Percentiles rank a stretch among this genome's conserved stretches.
Conservation (phyloP, 179 eudicot species). For the Amaranthus tricolor region DNA sequence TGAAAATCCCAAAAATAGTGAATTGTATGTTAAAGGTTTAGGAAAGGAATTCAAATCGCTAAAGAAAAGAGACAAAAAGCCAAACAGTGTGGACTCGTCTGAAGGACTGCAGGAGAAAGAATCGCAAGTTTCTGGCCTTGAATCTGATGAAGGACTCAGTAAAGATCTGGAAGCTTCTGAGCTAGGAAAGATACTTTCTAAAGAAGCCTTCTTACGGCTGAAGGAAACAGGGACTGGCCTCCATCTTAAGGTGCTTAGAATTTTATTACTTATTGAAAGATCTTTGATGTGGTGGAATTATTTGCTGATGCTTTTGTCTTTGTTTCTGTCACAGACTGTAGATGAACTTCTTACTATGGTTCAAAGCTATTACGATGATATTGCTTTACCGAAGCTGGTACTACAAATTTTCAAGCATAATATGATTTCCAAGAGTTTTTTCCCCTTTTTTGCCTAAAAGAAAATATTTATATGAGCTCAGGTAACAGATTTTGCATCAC, state of each 20-base stretch:
- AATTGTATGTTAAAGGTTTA: slow-evolving; percentile 70
- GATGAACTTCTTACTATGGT: slow-evolving; percentile 80
- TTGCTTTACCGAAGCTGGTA: slow-evolving; percentile 97
- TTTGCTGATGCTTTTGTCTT: neutral
- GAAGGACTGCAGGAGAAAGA: slow-evolving; percentile 52
- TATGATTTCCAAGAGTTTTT: neutral
- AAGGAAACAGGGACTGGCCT: slow-evolving; percentile 84
- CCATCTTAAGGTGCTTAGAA: slow-evolving; percentile 67
- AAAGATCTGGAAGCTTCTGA: slow-evolving; percentile 31
- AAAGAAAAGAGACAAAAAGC: slow-evolving; percentile 71
- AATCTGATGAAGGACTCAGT: slow-evolving; percentile 26
- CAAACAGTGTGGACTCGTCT: slow-evolving; percentile 17
- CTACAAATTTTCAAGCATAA: neutral
- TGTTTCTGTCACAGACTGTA: slow-evolving; percentile 51
- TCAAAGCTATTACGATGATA: slow-evolving; percentile 70
- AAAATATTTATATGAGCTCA: slow-evolving; percentile 23
- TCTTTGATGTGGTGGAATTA: neutral
- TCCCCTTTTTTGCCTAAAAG: slow-evolving; percentile 7
- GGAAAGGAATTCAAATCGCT: slow-evolving; percentile 83
- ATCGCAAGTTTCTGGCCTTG: slow-evolving; percentile 26
- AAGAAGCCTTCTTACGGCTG: slow-evolving; percentile 74
- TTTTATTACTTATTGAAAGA: neutral
- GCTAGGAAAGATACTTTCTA: slow-evolving; percentile 58
- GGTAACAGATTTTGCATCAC: slow-evolving; percentile 96
- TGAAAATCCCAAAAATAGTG: slow-evolving; percentile 38